Conservation (phyloP, 495 filamentous ascomycete species). For the Aspergillus olivimuriae region DNA sequence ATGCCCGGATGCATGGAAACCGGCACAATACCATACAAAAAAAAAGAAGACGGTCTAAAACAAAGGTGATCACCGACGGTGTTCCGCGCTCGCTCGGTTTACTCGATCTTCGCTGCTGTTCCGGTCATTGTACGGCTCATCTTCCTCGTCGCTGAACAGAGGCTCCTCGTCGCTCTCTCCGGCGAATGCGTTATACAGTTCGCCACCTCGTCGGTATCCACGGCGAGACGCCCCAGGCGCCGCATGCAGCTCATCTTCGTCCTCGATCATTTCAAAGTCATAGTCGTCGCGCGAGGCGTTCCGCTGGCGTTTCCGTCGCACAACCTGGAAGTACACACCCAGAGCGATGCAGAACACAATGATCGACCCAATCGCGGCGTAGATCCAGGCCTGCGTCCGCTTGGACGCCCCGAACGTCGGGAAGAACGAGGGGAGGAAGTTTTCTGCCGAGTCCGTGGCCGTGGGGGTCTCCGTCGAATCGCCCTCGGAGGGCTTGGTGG, state of each 20-base stretch:
- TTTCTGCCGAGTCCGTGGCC: slow-evolving; percentile 36
- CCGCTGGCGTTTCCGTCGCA: slow-evolving; percentile 66
- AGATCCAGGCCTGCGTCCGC: slow-evolving; percentile 91
- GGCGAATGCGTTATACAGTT: slow-evolving; percentile 93
- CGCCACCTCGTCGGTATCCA: slow-evolving; percentile 58
- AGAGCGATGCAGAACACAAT: slow-evolving; percentile 75
- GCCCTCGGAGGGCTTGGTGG: slow-evolving; percentile 25
- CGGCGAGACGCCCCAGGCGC: slow-evolving; percentile 30
- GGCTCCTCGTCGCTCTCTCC: slow-evolving; percentile 66
- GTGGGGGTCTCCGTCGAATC: slow-evolving; percentile 37
- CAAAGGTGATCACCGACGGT: slow-evolving; percentile 17
- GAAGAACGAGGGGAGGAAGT: slow-evolving; percentile 81
- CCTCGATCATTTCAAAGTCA: slow-evolving; percentile 87
- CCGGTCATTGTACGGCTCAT: slow-evolving; percentile 38
- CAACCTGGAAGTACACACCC: slow-evolving; percentile 70
- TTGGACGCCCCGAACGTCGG: slow-evolving; percentile 93
- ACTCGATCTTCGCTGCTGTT: slow-evolving; percentile 16
- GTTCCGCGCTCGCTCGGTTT: slow-evolving; percentile 15
- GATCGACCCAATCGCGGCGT: slow-evolving; percentile 77
- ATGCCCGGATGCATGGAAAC: too few relatives aligned
- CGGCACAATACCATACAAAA: too few relatives aligned
- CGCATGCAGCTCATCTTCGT: slow-evolving; percentile 67
- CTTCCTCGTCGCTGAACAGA: slow-evolving; percentile 52
- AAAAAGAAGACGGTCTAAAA: slow-evolving; percentile 9
- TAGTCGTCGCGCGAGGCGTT: slow-evolving; percentile 79